A percentile compares a stretch with the other conserved stretches of the same genome.
Conservation (phyloP, 2,329 filamentous ascomycete genomes). For the Penicillium frequentans region DNA sequence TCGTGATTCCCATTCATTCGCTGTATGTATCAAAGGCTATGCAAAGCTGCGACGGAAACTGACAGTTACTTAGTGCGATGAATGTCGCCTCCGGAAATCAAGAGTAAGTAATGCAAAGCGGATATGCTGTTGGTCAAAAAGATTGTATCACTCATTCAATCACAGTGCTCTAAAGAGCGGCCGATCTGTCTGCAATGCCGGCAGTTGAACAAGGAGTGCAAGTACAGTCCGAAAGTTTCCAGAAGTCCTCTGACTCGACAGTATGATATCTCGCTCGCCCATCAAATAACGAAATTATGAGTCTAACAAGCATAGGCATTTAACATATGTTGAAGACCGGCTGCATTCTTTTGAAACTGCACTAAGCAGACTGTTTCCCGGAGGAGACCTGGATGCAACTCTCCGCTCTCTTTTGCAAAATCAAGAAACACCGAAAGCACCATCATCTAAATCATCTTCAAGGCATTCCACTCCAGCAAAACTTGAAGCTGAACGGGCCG, state of each 20-base stretch:
- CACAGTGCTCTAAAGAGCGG: constrained; percentile 44
- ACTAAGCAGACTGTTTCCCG: constrained; percentile 38
- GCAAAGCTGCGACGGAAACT: neutral
- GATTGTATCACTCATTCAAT: constrained; percentile 3
- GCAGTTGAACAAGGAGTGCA: constrained; percentile 42
- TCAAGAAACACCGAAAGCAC: constrained; percentile 32
- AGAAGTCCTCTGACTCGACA: constrained; percentile 44
- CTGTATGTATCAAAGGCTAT: constrained; percentile 30
- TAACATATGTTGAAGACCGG: constrained; percentile 43
- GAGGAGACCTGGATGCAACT: constrained; percentile 40
- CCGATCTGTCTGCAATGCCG: constrained; percentile 41
- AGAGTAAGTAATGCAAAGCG: constrained; percentile 27
- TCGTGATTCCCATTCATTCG: constrained; percentile 43
- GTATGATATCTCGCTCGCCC: constrained; percentile 25
- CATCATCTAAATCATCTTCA: constrained; percentile 39
- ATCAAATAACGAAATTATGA: constrained; percentile 10
- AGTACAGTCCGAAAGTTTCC: constrained; percentile 44
- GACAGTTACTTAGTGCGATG: constrained; percentile 34
- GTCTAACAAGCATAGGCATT: constrained; percentile 29
- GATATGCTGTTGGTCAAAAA: neutral
- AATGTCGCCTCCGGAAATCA: constrained; percentile 42
- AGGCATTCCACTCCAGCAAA: constrained; percentile 39
- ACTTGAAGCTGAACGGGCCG: constrained; percentile 33
- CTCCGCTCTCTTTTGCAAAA: constrained; percentile 40
- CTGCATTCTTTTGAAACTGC: constrained; percentile 41